A percentile compares a stretch with the other conserved stretches of the same genome.
These are phyloP conservation scores for Phytopythium helicoides DNA, from an alignment of 352 stramenopile species.

Conservation along the genomic window DNA sequence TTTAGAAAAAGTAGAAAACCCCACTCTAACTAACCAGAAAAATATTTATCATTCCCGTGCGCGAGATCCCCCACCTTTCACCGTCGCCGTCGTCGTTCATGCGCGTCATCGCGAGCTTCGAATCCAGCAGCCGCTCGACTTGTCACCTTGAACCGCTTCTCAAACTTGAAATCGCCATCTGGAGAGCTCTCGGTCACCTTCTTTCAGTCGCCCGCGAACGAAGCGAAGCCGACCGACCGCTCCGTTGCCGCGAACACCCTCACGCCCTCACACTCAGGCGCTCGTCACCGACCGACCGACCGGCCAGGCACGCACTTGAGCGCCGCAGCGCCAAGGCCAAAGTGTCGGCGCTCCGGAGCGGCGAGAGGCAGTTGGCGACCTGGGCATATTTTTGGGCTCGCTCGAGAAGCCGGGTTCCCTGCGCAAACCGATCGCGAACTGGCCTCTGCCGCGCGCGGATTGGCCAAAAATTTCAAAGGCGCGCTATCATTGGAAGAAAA, in stretches of 20 bases:
- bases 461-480: slow-evolving; percentile 1
- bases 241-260: too few relatives aligned
- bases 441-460: too few relatives aligned
- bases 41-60: slow-evolving; percentile 42
- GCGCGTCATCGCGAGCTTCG: too few relatives aligned
- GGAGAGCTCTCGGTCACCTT: too few relatives aligned
- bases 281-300: too few relatives aligned
- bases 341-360: not conserved
- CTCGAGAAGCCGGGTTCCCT: not conserved
- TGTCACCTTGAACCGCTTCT: too few relatives aligned
- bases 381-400: slow-evolving; percentile 34
- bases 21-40: slow-evolving; percentile 50
- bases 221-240: too few relatives aligned
- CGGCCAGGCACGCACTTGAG: not conserved
- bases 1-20: slow-evolving; percentile 75
- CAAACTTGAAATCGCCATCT: too few relatives aligned
- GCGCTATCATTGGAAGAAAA: slow-evolving; percentile 3
- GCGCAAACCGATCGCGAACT: slow-evolving; percentile 19
- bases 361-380: not conserved
- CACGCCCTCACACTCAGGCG: too few relatives aligned
- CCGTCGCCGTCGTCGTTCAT: not conserved
- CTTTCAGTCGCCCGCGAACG: too few relatives aligned
- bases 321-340: not conserved
- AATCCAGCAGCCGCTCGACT: too few relatives aligned
- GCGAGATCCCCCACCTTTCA: not conserved